Evolutionary conservation across 306 rosid species (phyloP).

Genomic region (Vigna nakashimae): DNA sequence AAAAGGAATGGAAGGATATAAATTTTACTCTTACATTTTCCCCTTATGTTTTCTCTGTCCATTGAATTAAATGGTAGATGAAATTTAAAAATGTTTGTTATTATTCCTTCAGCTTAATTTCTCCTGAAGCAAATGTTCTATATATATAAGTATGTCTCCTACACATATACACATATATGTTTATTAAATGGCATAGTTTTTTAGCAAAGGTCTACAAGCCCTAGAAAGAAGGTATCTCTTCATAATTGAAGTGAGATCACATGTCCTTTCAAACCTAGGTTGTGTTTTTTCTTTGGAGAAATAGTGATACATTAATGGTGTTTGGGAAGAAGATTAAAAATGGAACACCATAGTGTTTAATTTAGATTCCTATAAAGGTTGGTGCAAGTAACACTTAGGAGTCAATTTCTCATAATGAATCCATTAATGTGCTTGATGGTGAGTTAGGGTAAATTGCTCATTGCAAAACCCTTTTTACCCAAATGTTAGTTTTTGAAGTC

Average conservation of each 20-base stretch:
- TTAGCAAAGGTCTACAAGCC: background rate
- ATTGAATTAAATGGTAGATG: background rate
- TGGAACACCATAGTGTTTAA: background rate
- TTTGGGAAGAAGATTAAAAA: background rate
- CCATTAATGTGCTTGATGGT: conserved; percentile 2
- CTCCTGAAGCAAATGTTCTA: background rate
- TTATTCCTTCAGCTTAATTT: background rate
- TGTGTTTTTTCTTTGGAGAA: background rate
- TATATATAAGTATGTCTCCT: background rate
- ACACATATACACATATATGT: background rate
- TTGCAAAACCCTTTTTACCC: background rate
- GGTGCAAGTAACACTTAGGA: conserved; percentile 29
- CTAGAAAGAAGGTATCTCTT: background rate
- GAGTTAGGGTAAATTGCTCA: conserved; percentile 23
- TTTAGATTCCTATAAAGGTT: conserved; percentile 36
- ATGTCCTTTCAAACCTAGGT: background rate
- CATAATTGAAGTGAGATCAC: background rate
- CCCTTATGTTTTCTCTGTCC: background rate
- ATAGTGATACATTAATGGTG: background rate
- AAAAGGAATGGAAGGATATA: background rate
- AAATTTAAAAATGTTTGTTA: background rate
- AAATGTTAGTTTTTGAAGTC: conserved; percentile 37
- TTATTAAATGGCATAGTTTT: background rate
- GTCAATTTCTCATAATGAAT: conserved; percentile 43
- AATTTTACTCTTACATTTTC: background rate